Evolutionary conservation across 202 grass and related monocot species (phyloP).

Genomic region (Zoysia matrella): DNA sequence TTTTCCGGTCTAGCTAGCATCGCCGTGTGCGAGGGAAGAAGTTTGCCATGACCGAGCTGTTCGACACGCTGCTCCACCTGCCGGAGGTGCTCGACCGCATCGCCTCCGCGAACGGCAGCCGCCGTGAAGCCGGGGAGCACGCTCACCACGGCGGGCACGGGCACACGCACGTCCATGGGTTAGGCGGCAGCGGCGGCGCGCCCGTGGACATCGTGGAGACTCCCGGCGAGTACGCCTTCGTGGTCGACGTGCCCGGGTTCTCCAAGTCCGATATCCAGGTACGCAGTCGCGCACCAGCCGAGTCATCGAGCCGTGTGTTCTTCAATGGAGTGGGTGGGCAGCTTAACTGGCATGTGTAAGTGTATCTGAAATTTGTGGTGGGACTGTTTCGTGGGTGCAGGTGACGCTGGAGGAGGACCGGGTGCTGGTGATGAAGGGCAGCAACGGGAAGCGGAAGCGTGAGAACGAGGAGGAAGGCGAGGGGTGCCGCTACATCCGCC

Average conservation of each 20-base stretch:
- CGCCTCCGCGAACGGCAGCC: too few relatives aligned
- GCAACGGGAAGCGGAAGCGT: slow-evolving; percentile 64
- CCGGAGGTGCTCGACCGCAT: slow-evolving; percentile 50
- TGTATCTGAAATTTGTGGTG: too few relatives aligned
- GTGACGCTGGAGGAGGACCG: slow-evolving; percentile 84
- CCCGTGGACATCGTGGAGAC: slow-evolving; percentile 84
- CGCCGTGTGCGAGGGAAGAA: neutral
- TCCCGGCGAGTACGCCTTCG: slow-evolving; percentile 69
- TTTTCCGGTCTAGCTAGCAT: neutral
- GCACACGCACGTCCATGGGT: neutral
- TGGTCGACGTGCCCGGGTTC: slow-evolving; percentile 86
- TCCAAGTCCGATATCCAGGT: slow-evolving; percentile 89
- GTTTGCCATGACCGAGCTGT: slow-evolving; percentile 43
- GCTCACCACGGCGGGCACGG: slow-evolving; percentile 28
- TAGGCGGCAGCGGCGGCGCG: slow-evolving; percentile 17
- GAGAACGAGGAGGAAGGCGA: slow-evolving; percentile 63
- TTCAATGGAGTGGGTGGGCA: too few relatives aligned
- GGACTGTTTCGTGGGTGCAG: slow-evolving; percentile 21
- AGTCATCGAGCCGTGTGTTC: too few relatives aligned
- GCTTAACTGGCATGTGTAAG: too few relatives aligned
- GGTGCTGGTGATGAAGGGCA: slow-evolving; percentile 75
- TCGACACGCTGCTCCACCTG: slow-evolving; percentile 75
- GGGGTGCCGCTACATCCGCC: slow-evolving; percentile 65
- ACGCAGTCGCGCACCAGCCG: neutral
- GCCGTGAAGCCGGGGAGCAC: neutral